Evolutionary conservation across 176 grass and related monocot genomes (phyloP), one percentile per base, ranked within the genome.

Genomic region (Avena atlantica): DNA sequence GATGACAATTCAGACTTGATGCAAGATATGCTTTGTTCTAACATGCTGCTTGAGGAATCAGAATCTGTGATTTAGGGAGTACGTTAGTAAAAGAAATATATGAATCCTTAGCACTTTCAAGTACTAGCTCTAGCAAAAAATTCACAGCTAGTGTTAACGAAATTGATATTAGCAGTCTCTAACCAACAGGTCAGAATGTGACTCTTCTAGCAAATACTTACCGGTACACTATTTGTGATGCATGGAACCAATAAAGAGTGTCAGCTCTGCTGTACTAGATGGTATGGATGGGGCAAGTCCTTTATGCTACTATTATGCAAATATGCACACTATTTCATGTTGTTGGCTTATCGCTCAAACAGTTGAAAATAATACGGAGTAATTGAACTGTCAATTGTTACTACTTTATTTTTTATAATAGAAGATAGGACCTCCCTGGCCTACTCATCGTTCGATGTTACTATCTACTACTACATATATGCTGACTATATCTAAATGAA

Each of bases 1-100:
- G 58, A 53, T 48, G 25, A 12, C 72, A 83, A 76, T 51, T n/a
- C 44, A 61, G 80, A 82, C 76, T 78, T 84, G 25, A 85, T 69
- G 14, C 3, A 68, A 76, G 36, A 73, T 12, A 13, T 73, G 31
- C 62, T 76, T 53, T 88, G 57, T 11, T 84, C 29, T 62, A 61
- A 68, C 23, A 81, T 78, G 76, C 37, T 81, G 44, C 16, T 68
- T 59, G 65, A 64, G 42, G 70, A 31, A 67, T 21, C 65, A 86
- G 57, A 44, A 76, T 81, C 74, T 37, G 49, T 50, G 80, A 67
- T 80, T 68, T 17, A 31, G 65, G 36, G 65, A 68, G 66, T 63
- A 75, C 75, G 24, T 37, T 67, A 67, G 34, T 66, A 45, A 16
- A 8, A 5, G 65, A 89, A 76, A 72, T 25, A 77, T 62, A 89